Evolutionary conservation across 441 rosid species (phyloP).

Genomic region (Capsella rubella): DNA sequence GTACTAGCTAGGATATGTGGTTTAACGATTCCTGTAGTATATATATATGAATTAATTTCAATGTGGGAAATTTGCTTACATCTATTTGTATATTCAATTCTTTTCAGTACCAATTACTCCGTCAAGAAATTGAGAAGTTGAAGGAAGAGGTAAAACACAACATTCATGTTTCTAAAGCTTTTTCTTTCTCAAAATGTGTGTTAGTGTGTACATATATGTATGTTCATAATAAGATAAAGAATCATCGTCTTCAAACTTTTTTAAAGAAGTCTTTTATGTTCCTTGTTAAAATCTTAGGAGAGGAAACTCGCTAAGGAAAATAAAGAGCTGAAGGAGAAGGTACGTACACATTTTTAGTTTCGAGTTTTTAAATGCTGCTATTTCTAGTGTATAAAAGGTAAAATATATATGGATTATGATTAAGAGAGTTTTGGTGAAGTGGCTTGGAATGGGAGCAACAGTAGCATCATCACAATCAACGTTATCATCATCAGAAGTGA

Average conservation of each 20-base stretch:
- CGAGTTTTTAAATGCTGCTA: background rate
- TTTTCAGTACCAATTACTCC: constrained; percentile 63
- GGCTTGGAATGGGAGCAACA: constrained; percentile 32
- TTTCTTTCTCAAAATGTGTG: background rate
- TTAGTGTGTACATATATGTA: background rate
- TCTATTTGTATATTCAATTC: background rate
- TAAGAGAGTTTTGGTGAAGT: constrained; percentile 33
- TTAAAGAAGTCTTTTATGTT: background rate
- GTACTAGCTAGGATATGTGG: background rate
- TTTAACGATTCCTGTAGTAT: background rate
- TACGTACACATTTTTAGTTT: background rate
- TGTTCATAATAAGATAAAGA: background rate
- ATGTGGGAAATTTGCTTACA: background rate
- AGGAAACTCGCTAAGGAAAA: constrained; percentile 39
- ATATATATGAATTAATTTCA: background rate
- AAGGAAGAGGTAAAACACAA: constrained; percentile 59
- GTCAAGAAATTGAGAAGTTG: constrained; percentile 66
- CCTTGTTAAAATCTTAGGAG: constrained; percentile 33
- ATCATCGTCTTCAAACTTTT: background rate
- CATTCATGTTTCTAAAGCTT: background rate
- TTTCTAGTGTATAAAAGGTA: background rate
- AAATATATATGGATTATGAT: background rate
- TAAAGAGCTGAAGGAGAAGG: constrained; percentile 44
- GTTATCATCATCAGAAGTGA: constrained; percentile 36
- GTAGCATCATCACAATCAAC: constrained; percentile 39